Evolutionary conservation across 805 yeast species (phyloP).

Genomic region (Ogataea philodendri): DNA sequence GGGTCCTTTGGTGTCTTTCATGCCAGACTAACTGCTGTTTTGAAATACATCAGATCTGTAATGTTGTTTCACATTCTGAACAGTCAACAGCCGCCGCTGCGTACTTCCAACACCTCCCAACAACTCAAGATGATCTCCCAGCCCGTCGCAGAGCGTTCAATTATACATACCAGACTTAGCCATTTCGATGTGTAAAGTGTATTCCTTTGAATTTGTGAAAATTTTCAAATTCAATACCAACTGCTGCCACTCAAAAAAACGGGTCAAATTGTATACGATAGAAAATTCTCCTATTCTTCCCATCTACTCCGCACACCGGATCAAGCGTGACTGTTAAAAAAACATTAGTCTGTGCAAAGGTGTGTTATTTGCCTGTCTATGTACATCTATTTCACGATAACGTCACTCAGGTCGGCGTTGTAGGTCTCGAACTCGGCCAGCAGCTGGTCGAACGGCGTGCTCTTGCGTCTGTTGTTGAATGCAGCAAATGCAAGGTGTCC

Average conservation of each 20-base stretch:
- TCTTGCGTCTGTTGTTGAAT: constrained; percentile 46
- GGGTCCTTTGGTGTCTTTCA: no score
- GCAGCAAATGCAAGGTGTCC: constrained; percentile 44
- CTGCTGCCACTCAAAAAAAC: constrained; percentile 4
- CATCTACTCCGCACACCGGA: constrained; percentile 7
- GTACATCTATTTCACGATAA: constrained; percentile 12
- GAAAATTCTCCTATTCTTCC: no score
- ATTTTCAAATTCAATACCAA: constrained; percentile 11
- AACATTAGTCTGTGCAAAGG: constrained; percentile 9
- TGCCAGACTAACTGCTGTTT: no score
- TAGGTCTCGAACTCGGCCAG: constrained; percentile 47
- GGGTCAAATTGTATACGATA: no score
- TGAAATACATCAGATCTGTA: no score
- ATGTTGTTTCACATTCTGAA: no score
- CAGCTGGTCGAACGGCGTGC: constrained; percentile 46
- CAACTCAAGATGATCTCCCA: no score
- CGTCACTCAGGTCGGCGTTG: constrained; percentile 37
- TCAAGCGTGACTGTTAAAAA: constrained; percentile 14
- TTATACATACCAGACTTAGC: constrained; percentile 63
- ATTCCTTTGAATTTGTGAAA: constrained; percentile 12
- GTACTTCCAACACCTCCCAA: no score
- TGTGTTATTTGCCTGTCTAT: constrained; percentile 10
- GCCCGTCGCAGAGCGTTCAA: not conserved
- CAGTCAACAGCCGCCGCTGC: no score
- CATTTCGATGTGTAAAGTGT: constrained; percentile 38